Evolutionary conservation across 2,329 filamentous ascomycete species (phyloP).

Genomic region (Dactylonectria estremocensis): DNA sequence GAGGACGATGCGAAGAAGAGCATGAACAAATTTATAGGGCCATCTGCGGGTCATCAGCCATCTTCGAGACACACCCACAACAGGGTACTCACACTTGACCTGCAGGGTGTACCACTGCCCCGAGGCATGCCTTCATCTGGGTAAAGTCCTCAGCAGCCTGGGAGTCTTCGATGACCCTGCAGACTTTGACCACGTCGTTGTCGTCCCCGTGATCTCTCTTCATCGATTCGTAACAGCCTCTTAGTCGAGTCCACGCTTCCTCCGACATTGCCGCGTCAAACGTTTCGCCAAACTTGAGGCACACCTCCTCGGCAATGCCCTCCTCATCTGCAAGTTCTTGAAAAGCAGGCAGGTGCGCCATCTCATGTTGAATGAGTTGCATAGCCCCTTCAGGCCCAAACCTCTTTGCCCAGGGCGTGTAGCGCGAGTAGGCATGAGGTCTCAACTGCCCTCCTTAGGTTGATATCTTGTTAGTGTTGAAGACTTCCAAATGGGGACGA

Average conservation of each 20-base stretch:
- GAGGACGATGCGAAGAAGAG: slow-evolving; percentile 23
- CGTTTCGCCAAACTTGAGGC: slow-evolving; percentile 30
- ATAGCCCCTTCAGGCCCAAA: slow-evolving; percentile 24
- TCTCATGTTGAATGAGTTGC: slow-evolving; percentile 26
- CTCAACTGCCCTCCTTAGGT: slow-evolving; percentile 24
- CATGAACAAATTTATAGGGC: slow-evolving; percentile 32
- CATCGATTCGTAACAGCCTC: slow-evolving; percentile 21
- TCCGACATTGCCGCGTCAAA: slow-evolving; percentile 32
- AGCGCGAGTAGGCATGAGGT: slow-evolving; percentile 29
- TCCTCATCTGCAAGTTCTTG: slow-evolving; percentile 18
- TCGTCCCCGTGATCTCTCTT: slow-evolving; percentile 30
- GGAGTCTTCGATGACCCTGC: slow-evolving; percentile 21
- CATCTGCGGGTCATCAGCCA: slow-evolving; percentile 14
- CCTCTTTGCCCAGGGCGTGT: slow-evolving; percentile 15
- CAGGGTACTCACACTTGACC: slow-evolving; percentile 22
- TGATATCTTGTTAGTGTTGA: not conserved
- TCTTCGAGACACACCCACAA: not conserved
- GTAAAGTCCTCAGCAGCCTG: slow-evolving; percentile 27
- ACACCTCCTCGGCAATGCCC: slow-evolving; percentile 24
- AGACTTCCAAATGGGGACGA: not conserved
- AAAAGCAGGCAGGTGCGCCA: slow-evolving; percentile 28
- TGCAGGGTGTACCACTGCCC: slow-evolving; percentile 22
- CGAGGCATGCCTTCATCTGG: slow-evolving; percentile 29
- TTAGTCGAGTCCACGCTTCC: slow-evolving; percentile 25
- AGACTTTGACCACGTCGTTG: slow-evolving; percentile 25